Evolutionary conservation across 2,329 filamentous ascomycete genomes (phyloP).

Genomic region (Albophoma yamanashiensis): DNA sequence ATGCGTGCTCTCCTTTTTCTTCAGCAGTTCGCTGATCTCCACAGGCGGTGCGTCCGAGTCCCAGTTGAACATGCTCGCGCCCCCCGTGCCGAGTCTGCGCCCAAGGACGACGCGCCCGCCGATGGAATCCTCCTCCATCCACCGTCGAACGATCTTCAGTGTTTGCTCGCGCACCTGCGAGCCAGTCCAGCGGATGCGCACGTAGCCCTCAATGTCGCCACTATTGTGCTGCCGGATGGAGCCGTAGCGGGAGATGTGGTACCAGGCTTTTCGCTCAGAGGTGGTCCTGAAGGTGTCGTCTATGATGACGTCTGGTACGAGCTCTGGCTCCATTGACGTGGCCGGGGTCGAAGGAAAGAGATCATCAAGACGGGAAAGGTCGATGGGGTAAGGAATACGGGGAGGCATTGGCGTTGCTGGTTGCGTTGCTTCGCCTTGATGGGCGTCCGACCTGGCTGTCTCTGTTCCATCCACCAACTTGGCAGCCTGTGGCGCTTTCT

Average conservation of each 20-base stretch:
- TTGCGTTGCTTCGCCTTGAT: neutral
- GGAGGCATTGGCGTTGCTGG: slow-evolving; percentile 3
- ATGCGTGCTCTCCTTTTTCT: slow-evolving; percentile 10
- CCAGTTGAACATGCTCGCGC: slow-evolving; percentile 50
- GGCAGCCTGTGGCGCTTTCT: neutral
- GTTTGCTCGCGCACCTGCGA: slow-evolving; percentile 43
- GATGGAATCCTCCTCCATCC: slow-evolving; percentile 56
- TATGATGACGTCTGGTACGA: slow-evolving; percentile 34
- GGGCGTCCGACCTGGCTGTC: neutral
- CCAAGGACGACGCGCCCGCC: slow-evolving; percentile 34
- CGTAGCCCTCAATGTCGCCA: slow-evolving; percentile 49
- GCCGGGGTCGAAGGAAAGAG: slow-evolving; percentile 18
- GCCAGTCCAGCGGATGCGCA: slow-evolving; percentile 45
- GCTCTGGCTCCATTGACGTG: slow-evolving; percentile 17
- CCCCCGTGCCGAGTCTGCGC: slow-evolving; percentile 26
- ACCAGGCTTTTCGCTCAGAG: slow-evolving; percentile 54
- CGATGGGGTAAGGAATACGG: slow-evolving; percentile 15
- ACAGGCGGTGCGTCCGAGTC: slow-evolving; percentile 40
- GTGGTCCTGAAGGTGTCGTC: slow-evolving; percentile 42
- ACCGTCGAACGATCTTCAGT: slow-evolving; percentile 48
- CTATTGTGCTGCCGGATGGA: slow-evolving; percentile 45
- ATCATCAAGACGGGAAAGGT: slow-evolving; percentile 20
- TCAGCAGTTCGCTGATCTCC: slow-evolving; percentile 29
- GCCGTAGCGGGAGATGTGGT: slow-evolving; percentile 50
- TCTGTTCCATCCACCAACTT: neutral